Conservation (phyloP, 352 stramenopile species). For the Aphanomyces cochlioides region DNA sequence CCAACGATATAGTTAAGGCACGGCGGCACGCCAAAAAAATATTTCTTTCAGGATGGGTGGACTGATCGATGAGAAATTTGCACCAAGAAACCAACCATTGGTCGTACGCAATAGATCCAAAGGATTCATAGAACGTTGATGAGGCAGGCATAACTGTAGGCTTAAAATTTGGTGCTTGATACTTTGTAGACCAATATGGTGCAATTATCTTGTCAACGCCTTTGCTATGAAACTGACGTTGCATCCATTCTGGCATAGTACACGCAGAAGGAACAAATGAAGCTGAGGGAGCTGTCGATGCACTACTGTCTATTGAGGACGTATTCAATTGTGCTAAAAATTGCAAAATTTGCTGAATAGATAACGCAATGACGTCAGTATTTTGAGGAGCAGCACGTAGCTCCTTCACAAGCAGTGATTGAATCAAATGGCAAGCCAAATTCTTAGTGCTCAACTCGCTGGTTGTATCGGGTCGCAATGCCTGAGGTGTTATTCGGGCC, state of each 20-base stretch:
- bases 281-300: neutral
- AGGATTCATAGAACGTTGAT: slow-evolving; percentile 70
- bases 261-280: slow-evolving; percentile 1
- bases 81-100: slow-evolving; percentile 81
- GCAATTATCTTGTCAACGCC: slow-evolving; percentile 84
- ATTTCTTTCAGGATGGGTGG: slow-evolving; percentile 75
- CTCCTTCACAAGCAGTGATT: slow-evolving; percentile 78
- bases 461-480: slow-evolving; percentile 42
- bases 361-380: slow-evolving; percentile 72
- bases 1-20: slow-evolving; percentile 56
- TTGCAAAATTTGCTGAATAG: slow-evolving; percentile 82
- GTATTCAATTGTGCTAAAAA: slow-evolving; percentile 70
- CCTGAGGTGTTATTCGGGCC: slow-evolving; percentile 59
- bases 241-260: slow-evolving; percentile 81
- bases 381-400: slow-evolving; percentile 78
- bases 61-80: slow-evolving; percentile 65
- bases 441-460: slow-evolving; percentile 74
- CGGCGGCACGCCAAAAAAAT: slow-evolving; percentile 72
- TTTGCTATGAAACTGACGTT: slow-evolving; percentile 75
- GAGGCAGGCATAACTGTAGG: neutral
- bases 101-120: slow-evolving; percentile 59
- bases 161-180: slow-evolving; percentile 39
- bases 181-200: slow-evolving; percentile 87
- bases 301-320: slow-evolving; percentile 19
- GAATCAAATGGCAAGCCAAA: slow-evolving; percentile 75